A percentile compares a stretch with the other conserved stretches of the same genome.
Evolutionary conservation across 306 rosid species (phyloP).

Genomic region (Quercus parvula): DNA sequence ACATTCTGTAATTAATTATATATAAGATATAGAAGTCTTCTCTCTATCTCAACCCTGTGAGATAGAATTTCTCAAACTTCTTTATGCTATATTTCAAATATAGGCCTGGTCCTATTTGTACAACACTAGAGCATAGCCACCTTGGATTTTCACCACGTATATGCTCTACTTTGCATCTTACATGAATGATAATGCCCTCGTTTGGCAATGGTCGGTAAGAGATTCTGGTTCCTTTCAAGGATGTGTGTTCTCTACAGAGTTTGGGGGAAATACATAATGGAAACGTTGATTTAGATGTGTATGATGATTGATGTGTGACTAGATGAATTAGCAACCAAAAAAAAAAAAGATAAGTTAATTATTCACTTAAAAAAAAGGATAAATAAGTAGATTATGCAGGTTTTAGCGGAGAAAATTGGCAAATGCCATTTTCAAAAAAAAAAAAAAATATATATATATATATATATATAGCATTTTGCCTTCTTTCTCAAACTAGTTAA

Average conservation of each 20-base stretch:
- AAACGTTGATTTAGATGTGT: slow-evolving; percentile 26
- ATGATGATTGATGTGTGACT: slow-evolving; percentile 3
- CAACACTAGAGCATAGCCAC: not conserved
- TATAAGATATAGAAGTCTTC: too few relatives aligned
- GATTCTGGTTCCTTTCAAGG: slow-evolving; percentile 38
- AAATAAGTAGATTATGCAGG: slow-evolving; percentile 1
- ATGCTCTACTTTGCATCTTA: slow-evolving; percentile 31
- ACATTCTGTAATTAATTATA: too few relatives aligned
- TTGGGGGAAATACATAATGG: not conserved
- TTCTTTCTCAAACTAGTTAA: too few relatives aligned
- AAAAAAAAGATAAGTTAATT: not conserved
- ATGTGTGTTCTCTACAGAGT: slow-evolving; percentile 21
- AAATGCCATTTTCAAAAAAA: too few relatives aligned
- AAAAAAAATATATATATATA: too few relatives aligned
- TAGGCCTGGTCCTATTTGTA: not conserved
- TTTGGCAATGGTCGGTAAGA: slow-evolving; percentile 15
- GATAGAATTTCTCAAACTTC: too few relatives aligned
- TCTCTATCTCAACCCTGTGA: too few relatives aligned
- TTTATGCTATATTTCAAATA: not conserved
- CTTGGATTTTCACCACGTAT: not conserved
- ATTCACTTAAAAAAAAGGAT: not conserved
- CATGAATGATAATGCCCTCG: not conserved
- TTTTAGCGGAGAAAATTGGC: not conserved
- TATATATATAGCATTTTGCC: too few relatives aligned
- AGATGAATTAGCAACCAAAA: slow-evolving; percentile 12